Percentiles rank a stretch among this genome's conserved stretches.
Conservation (phyloP, 371 early-diverging fungal species). For the Fennellomyces sp. region DNA sequence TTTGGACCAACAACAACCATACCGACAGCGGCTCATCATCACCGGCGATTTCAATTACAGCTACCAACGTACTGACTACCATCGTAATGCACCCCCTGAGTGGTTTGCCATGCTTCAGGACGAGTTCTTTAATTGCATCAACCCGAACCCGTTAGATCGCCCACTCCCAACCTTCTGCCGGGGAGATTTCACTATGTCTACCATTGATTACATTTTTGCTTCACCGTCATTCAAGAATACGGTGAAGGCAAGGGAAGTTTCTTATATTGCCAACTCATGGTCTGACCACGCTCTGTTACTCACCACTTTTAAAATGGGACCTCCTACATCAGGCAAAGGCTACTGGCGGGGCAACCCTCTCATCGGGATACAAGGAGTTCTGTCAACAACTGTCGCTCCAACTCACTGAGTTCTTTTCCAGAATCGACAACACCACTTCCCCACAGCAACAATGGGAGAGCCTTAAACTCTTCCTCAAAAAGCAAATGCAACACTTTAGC, state of each 20-base stretch:
- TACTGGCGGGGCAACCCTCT: conserved; percentile 10
- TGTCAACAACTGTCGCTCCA: background rate
- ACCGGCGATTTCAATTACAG: conserved; percentile 12
- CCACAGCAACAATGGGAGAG: conserved; percentile 7
- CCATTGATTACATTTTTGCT: conserved; percentile 12
- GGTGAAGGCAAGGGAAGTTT: background rate
- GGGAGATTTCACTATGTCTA: background rate
- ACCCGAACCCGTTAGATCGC: background rate
- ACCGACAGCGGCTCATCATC: background rate
- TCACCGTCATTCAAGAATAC: background rate
- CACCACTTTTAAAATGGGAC: background rate
- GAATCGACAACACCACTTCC: background rate
- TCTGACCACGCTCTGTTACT: conserved; percentile 12
- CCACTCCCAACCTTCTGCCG: conserved; percentile 6
- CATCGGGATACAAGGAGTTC: background rate
- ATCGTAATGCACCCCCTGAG: background rate
- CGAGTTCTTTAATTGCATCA: conserved; percentile 6
- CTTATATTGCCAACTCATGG: background rate
- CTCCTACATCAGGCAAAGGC: conserved; percentile 2
- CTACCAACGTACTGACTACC: background rate
- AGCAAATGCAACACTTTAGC: background rate
- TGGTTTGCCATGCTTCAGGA: background rate
- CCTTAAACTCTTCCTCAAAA: background rate
- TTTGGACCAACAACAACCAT: background rate
- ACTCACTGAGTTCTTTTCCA: background rate